phyloP scores from a whole-genome alignment of 768 basidiomycete species.

The Strobilomyces confusus region DNA sequence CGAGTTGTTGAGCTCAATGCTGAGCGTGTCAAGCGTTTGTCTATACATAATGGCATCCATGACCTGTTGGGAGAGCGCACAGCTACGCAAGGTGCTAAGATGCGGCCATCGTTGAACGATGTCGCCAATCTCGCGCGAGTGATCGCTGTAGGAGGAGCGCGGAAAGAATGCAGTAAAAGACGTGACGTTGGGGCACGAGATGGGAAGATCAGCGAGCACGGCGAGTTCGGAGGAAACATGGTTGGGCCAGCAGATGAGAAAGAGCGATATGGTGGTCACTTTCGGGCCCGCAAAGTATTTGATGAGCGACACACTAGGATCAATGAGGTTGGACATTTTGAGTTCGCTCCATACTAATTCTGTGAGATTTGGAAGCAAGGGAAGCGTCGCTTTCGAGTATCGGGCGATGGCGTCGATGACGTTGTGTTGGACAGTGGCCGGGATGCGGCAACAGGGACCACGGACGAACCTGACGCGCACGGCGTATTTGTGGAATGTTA shows the following conservation, averaged over 20 bases:
- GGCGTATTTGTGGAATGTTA: conserved; percentile 22
- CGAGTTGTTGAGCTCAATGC: conserved; percentile 28
- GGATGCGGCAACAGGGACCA: conserved; percentile 21
- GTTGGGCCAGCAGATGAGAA: conserved; percentile 24
- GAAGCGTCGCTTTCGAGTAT: conserved; percentile 11
- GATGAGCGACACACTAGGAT: conserved; percentile 24
- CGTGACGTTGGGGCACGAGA: conserved; percentile 23
- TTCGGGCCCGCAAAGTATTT: conserved; percentile 22
- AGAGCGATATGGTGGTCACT: conserved; percentile 19
- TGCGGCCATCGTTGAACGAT: conserved; percentile 21
- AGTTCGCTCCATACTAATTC: conserved; percentile 25
- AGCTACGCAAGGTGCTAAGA: conserved; percentile 15
- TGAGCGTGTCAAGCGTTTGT: conserved; percentile 16
- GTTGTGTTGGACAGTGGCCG: conserved; percentile 14
- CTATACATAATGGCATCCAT: conserved; percentile 18
- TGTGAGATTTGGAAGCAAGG: conserved; percentile 25
- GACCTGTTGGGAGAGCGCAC: conserved; percentile 18
- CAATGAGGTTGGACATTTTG: conserved; percentile 19
- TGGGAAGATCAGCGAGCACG: conserved; percentile 19
- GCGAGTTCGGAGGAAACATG: conserved; percentile 18
- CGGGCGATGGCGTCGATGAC: conserved; percentile 15
- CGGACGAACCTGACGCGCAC: conserved; percentile 21
- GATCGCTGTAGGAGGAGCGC: conserved; percentile 25
- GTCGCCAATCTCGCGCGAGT: conserved; percentile 24
- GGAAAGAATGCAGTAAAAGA: conserved; percentile 27